phyloP scores from a whole-genome alignment of 371 early-diverging fungal genomes.

The Coemansia sp. region DNA sequence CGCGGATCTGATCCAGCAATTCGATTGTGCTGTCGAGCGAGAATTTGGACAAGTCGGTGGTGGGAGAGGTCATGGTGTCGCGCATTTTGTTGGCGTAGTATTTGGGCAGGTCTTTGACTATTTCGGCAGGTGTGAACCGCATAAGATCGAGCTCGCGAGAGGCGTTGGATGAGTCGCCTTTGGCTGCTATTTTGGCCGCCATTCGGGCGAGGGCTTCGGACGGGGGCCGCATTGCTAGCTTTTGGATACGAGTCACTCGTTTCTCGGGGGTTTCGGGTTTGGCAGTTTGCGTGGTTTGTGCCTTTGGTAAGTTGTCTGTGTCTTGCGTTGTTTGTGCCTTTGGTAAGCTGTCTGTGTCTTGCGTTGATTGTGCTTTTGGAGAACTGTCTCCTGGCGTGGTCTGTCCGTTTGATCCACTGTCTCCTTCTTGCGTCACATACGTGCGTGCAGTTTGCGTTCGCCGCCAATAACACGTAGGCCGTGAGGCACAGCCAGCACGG shows the following conservation, averaged over 20 bases:
- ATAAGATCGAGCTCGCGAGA: constrained; percentile 20
- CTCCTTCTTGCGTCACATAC: too few relatives aligned
- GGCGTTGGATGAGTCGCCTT: constrained; percentile 9
- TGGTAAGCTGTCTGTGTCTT: too few relatives aligned
- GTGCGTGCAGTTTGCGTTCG: too few relatives aligned
- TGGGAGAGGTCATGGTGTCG: neutral
- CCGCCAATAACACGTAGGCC: too few relatives aligned
- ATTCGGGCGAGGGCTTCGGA: constrained; percentile 27
- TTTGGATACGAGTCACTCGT: neutral
- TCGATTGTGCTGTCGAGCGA: constrained; percentile 5
- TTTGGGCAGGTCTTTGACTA: constrained; percentile 19
- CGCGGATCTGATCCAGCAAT: neutral
- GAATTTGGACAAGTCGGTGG: constrained; percentile 9
- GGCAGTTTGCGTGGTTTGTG: too few relatives aligned
- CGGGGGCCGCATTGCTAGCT: constrained; percentile 1
- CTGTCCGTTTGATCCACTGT: too few relatives aligned
- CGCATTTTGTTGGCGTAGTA: constrained; percentile 7
- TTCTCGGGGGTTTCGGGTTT: neutral
- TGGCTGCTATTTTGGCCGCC: constrained; percentile 9
- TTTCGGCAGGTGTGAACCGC: constrained; percentile 25
- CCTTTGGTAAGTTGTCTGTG: too few relatives aligned
- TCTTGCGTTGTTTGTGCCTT: too few relatives aligned
- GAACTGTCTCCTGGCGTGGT: too few relatives aligned
- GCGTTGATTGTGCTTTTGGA: too few relatives aligned
- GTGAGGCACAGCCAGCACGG: too few relatives aligned